phyloP scores from a whole-genome alignment of 306 rosid species.

The Pyrus pyrifolia region DNA sequence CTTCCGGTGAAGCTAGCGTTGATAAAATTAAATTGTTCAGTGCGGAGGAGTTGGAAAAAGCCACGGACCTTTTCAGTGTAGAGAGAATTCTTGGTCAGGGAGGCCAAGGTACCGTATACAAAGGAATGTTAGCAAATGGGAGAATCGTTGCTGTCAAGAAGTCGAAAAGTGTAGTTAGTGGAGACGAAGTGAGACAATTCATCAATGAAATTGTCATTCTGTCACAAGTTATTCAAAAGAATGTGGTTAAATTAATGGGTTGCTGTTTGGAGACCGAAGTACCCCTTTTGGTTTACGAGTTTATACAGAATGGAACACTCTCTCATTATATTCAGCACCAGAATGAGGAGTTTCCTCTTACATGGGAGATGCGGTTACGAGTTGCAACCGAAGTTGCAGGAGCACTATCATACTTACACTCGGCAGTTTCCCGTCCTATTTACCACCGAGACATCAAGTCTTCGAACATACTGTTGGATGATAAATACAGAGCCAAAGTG shows the following conservation, averaged over 20 bases:
- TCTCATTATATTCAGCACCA: background rate
- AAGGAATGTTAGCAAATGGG: slow-evolving; percentile 20
- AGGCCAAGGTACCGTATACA: slow-evolving; percentile 25
- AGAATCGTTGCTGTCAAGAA: slow-evolving; percentile 16
- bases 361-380: background rate
- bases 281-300: background rate
- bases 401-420: background rate
- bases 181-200: background rate
- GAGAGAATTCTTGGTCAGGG: slow-evolving; percentile 20
- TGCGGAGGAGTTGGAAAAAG: slow-evolving; percentile 1
- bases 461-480: background rate
- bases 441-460: background rate
- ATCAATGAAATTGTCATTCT: slow-evolving; percentile 9
- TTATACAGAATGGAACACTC: background rate
- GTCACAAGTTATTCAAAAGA: background rate
- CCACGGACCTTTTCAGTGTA: slow-evolving; percentile 3
- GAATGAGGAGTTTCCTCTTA: background rate
- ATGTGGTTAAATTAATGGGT: background rate
- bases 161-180: slow-evolving; percentile 4
- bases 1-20: background rate
- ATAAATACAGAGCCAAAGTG: background rate
- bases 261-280: slow-evolving; percentile 3
- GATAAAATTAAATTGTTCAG: slow-evolving; percentile 1
- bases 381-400: background rate
- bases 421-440: background rate